phyloP scores from a whole-genome alignment of 257 asterid genomes.

The Penstemon newberryi region DNA sequence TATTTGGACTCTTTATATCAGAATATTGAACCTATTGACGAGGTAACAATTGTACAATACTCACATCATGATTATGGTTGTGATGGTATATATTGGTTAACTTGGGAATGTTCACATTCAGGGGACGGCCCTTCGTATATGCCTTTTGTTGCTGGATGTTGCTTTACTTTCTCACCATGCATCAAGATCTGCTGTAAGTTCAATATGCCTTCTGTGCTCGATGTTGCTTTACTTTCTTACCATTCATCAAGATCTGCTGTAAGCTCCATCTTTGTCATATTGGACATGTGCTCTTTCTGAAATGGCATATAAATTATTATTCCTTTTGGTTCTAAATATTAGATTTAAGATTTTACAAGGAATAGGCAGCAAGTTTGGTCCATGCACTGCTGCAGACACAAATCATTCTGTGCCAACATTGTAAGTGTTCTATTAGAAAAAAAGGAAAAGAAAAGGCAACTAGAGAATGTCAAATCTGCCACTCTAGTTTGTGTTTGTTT shows the following conservation, averaged over 20 bases:
- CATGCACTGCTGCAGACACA: background rate
- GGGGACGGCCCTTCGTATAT: conserved; percentile 82
- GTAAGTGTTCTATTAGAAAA: too few relatives aligned
- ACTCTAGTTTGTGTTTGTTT: too few relatives aligned
- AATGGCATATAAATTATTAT: background rate
- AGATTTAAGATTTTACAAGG: background rate
- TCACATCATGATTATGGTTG: conserved; percentile 15
- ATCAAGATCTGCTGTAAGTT: conserved; percentile 77
- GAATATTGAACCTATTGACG: conserved; percentile 84
- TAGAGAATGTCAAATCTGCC: too few relatives aligned
- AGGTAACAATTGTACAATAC: conserved; percentile 46
- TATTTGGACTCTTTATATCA: conserved; percentile 74
- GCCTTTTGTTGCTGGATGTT: conserved; percentile 89
- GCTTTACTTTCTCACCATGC: conserved; percentile 67
- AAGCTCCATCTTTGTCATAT: conserved; percentile 35
- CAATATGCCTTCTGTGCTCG: conserved; percentile 77
- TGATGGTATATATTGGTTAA: conserved; percentile 20
- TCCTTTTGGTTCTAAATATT: background rate
- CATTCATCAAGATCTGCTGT: conserved; percentile 75
- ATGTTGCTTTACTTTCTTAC: conserved; percentile 72
- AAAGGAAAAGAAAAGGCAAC: too few relatives aligned
- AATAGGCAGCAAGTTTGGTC: background rate
- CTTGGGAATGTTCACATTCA: conserved; percentile 42
- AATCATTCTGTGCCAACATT: too few relatives aligned
- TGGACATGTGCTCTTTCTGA: background rate